phyloP scores from a whole-genome alignment of 2,329 filamentous ascomycete species.

The Leptographium flavum region DNA sequence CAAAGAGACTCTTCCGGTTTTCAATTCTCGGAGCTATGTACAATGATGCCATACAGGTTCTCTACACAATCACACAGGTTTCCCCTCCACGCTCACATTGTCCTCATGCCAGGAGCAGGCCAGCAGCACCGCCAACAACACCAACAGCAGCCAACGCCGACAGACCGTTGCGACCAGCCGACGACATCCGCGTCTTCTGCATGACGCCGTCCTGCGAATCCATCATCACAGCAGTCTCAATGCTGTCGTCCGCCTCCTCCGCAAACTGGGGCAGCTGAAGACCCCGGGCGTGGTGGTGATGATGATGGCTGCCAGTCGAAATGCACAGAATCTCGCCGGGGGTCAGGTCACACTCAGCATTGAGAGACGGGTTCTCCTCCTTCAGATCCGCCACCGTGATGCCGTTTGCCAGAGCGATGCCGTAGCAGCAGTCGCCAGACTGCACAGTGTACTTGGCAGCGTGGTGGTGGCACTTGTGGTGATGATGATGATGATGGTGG shows the following conservation, averaged over 20 bases:
- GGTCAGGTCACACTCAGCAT: not conserved
- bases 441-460: not conserved
- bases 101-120: not conserved
- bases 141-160: not conserved
- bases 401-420: slow-evolving; percentile 1
- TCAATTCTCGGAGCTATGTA: not conserved
- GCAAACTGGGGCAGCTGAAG: no score
- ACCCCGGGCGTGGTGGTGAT: not conserved
- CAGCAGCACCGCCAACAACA: not conserved
- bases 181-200: not conserved
- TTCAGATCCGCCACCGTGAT: slow-evolving; percentile 1
- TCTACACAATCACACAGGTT: not conserved
- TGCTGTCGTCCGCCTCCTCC: not conserved
- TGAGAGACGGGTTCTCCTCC: slow-evolving; percentile 1
- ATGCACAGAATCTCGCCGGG: slow-evolving; percentile 5
- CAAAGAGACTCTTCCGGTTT: not conserved
- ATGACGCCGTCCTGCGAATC: not conserved
- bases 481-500: not conserved
- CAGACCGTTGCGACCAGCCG: not conserved
- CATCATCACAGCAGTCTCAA: not conserved
- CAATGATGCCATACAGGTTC: not conserved
- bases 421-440: slow-evolving; percentile 3
- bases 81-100: not conserved
- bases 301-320: not conserved
- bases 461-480: not conserved